Percentiles rank a stretch among this genome's conserved stretches.
Conservation (phyloP, 2,329 filamentous ascomycete genomes). For the Fusarium cyanostomum region DNA sequence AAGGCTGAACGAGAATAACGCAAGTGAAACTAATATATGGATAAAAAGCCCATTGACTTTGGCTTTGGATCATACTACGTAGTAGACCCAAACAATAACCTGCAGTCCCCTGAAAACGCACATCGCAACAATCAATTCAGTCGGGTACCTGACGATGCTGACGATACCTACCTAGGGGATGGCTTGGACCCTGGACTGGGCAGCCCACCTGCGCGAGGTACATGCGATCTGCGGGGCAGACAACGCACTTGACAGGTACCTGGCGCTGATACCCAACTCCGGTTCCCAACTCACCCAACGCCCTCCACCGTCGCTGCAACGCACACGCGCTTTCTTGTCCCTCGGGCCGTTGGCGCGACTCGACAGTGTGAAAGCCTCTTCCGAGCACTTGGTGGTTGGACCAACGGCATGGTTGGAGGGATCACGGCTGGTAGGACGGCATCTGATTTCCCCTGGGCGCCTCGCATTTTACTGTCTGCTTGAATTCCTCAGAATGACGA, state of each 20-base stretch:
- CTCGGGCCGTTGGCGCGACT: conserved; percentile 43
- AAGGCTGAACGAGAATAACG: not conserved
- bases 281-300: conserved; percentile 28
- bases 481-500: conserved; percentile 29
- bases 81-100: not conserved
- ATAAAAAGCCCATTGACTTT: not conserved
- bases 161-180: conserved; percentile 20
- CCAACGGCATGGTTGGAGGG: conserved; percentile 32
- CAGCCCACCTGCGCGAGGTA: conserved; percentile 19
- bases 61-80: not conserved
- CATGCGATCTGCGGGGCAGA: conserved; percentile 18
- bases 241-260: conserved; percentile 24
- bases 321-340: conserved; percentile 27
- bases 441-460: conserved; percentile 29
- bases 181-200: conserved; percentile 33
- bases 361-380: conserved; percentile 38
- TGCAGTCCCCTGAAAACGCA: conserved; percentile 2
- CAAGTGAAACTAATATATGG: not conserved
- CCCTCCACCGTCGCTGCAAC: conserved; percentile 31
- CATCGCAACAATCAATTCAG: conserved; percentile 4
- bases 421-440: conserved; percentile 34
- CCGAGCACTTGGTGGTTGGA: conserved; percentile 39
- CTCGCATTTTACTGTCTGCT: conserved; percentile 21
- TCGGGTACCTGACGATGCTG: conserved; percentile 31
- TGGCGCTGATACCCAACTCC: conserved; percentile 31